Conservation (phyloP, 768 basidiomycete genomes). For the Tulasnella sp. region DNA sequence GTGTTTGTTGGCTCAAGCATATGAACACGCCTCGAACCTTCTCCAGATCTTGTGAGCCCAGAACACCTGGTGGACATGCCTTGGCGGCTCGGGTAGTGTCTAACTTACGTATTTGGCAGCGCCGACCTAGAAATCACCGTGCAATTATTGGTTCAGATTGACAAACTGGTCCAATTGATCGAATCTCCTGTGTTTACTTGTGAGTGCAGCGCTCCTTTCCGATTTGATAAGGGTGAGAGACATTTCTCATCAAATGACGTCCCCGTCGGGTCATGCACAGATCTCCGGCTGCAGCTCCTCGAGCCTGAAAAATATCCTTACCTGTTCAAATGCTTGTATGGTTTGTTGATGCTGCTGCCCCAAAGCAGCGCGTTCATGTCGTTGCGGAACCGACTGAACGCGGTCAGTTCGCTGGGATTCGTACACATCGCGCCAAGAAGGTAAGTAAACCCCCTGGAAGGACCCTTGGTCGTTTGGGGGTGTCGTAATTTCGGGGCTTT, state of each 20-base stretch:
- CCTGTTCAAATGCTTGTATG: conserved; percentile 97
- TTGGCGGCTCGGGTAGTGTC: not conserved
- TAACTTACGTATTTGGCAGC: conserved; percentile 48
- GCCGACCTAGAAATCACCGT: conserved; percentile 98
- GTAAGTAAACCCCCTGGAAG: conserved; percentile 51
- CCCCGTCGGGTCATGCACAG: conserved; percentile 46
- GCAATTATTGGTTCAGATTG: conserved; percentile 90
- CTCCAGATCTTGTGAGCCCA: conserved; percentile 85
- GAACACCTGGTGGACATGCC: conserved; percentile 24
- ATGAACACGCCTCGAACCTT: conserved; percentile 97
- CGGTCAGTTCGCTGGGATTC: conserved; percentile 94
- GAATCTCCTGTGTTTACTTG: conserved; percentile 99
- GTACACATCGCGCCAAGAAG: conserved; percentile 86
- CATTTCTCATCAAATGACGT: conserved; percentile 15
- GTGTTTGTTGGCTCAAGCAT: conserved; percentile 95
- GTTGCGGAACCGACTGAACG: conserved; percentile 88
- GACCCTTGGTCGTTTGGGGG: not conserved
- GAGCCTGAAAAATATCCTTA: conserved; percentile 97
- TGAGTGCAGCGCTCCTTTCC: conserved; percentile 46
- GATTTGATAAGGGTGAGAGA: not conserved
- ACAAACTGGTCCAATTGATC: conserved; percentile 96
- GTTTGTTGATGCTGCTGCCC: conserved; percentile 93
- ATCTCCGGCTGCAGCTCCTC: conserved; percentile 87
- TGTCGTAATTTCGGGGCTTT: conserved; percentile 2
- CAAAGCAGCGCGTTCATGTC: conserved; percentile 97